These are phyloP conservation scores for Hypoxylon cercidicola DNA, from an alignment of 495 filamentous ascomycete species.

Conservation along the genomic window DNA sequence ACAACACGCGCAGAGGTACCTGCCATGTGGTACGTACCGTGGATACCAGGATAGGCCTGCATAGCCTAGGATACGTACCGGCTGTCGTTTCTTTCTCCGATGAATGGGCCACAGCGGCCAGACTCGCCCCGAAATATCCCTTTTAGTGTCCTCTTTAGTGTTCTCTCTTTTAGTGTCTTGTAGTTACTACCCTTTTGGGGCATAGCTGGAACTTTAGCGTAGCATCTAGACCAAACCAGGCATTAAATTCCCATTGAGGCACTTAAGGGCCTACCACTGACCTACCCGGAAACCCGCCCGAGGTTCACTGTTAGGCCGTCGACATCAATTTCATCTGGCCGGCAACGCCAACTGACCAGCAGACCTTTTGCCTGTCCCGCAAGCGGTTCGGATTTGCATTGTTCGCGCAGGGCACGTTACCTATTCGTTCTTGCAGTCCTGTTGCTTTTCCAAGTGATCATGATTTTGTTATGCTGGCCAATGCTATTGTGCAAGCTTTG, in stretches of 20 bases:
- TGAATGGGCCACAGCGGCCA: constrained; percentile 40
- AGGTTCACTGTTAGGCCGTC: constrained; percentile 28
- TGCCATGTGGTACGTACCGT: constrained; percentile 25
- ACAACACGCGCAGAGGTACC: constrained; percentile 44
- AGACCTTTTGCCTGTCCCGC: constrained; percentile 40
- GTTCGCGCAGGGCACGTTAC: constrained; percentile 38
- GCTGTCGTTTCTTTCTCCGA: constrained; percentile 31
- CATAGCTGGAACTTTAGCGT: constrained; percentile 28
- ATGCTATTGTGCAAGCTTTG: constrained; percentile 24
- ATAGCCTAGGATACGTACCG: constrained; percentile 21
- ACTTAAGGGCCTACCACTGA: constrained; percentile 35
- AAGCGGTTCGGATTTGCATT: constrained; percentile 40
- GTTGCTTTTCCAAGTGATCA: constrained; percentile 33
- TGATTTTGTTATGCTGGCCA: constrained; percentile 17
- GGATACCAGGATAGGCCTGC: no score
- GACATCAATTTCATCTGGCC: background rate
- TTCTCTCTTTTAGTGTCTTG: background rate
- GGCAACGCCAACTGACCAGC: constrained; percentile 35
- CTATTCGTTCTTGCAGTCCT: constrained; percentile 14
- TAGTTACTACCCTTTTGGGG: constrained; percentile 13
- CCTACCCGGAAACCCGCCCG: constrained; percentile 41
- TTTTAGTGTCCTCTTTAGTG: constrained; percentile 30
- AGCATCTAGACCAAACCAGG: constrained; percentile 25
- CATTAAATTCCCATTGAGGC: constrained; percentile 44
- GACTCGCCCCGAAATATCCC: constrained; percentile 42